phyloP scores from a whole-genome alignment of 805 yeast genomes.

The Saccharomycopsis fodiens region DNA sequence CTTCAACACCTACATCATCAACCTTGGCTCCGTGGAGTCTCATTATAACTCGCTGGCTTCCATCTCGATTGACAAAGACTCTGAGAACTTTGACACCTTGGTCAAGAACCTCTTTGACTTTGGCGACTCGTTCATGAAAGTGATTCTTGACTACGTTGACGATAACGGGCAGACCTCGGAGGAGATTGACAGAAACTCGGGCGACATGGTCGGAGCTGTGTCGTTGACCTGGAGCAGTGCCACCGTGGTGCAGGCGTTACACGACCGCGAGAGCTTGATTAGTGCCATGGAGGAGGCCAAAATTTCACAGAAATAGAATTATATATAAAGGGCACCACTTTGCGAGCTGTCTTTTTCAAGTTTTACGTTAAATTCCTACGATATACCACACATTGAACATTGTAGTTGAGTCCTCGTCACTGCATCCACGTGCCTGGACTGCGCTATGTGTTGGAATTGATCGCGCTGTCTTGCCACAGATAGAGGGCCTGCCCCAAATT shows the following conservation, averaged over 20 bases:
- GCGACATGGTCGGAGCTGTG: conserved; percentile 67
- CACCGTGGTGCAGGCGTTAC: conserved; percentile 43
- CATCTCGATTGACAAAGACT: conserved; percentile 26
- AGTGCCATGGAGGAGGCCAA: no score
- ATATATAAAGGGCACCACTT: no score
- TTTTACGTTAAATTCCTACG: no score
- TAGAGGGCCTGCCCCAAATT: no score
- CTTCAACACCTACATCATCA: conserved; percentile 6
- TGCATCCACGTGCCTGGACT: no score
- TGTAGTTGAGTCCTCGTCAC: no score
- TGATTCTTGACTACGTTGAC: conserved; percentile 27
- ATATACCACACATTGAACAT: no score
- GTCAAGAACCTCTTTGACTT: conserved; percentile 1
- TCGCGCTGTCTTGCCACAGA: no score
- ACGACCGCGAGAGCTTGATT: conserved; percentile 5
- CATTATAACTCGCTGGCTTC: conserved; percentile 1
- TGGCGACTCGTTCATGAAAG: conserved; percentile 16
- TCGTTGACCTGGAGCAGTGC: conserved; percentile 73
- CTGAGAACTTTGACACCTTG: conserved; percentile 17
- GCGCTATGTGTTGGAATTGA: no score
- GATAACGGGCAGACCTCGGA: conserved; percentile 59
- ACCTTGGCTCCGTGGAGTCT: conserved; percentile 19
- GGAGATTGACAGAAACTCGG: conserved; percentile 57
- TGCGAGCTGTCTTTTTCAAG: no score
- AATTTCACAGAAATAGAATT: no score